Evolutionary conservation across 805 yeast species (phyloP).

Genomic region (Ogataea naganishii): DNA sequence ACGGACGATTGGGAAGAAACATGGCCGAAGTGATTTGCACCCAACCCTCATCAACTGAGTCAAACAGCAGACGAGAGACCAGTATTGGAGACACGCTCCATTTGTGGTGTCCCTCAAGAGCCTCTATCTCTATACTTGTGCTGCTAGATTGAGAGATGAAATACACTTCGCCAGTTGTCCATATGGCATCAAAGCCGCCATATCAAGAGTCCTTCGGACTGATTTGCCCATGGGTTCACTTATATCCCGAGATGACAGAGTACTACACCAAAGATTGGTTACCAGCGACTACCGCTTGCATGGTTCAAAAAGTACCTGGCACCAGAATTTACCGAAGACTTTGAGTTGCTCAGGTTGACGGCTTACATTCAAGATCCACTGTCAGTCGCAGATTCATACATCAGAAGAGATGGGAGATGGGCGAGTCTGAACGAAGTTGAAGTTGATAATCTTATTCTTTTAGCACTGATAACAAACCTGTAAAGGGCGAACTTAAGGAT

Average conservation of each 20-base stretch:
- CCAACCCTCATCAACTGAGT: slow-evolving; percentile 36
- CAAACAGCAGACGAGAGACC: slow-evolving; percentile 34
- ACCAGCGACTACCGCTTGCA: slow-evolving; percentile 28
- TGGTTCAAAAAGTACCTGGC: slow-evolving; percentile 33
- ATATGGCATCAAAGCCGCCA: slow-evolving; percentile 32
- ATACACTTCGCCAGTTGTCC: slow-evolving; percentile 33
- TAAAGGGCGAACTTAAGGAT: slow-evolving; percentile 3
- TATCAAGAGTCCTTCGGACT: slow-evolving; percentile 28
- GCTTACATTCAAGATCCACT: slow-evolving; percentile 35
- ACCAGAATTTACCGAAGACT: slow-evolving; percentile 16
- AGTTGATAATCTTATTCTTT: slow-evolving; percentile 11
- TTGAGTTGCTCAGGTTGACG: slow-evolving; percentile 26
- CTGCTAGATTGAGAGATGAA: slow-evolving; percentile 44
- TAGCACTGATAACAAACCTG: slow-evolving; percentile 4
- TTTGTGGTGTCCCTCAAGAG: slow-evolving; percentile 29
- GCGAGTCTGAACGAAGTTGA: slow-evolving; percentile 17
- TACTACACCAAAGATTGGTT: slow-evolving; percentile 37
- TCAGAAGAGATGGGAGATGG: slow-evolving; percentile 31
- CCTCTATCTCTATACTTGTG: slow-evolving; percentile 34
- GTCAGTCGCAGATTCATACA: slow-evolving; percentile 28
- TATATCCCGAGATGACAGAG: slow-evolving; percentile 38
- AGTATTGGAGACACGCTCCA: slow-evolving; percentile 38
- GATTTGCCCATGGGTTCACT: slow-evolving; percentile 43
- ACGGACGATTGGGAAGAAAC: slow-evolving; percentile 30
- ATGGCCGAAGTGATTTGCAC: slow-evolving; percentile 29